Conservation (phyloP, 495 filamentous ascomycete species). For the Daldinia vernicosa region DNA sequence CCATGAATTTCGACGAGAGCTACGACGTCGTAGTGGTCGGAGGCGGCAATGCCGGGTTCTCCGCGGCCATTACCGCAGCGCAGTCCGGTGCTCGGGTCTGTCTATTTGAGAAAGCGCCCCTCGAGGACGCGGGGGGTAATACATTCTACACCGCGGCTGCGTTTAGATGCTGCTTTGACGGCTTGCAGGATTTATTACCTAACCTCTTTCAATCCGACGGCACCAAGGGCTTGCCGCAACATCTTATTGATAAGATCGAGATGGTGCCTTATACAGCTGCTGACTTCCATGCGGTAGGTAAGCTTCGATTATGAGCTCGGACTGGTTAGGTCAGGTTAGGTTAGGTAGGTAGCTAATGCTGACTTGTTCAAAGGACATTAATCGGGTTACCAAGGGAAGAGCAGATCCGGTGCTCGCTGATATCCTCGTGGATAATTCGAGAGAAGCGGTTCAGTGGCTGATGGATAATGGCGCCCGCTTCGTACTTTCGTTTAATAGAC, state of each 20-base stretch:
- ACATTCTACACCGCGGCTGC: conserved; percentile 67
- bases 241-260: conserved; percentile 55
- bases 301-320: neutral
- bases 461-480: conserved; percentile 61
- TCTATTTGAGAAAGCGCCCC: conserved; percentile 63
- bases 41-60: conserved; percentile 68
- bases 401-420: conserved; percentile 55
- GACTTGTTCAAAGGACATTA: conserved; percentile 51
- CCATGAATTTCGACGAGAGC: conserved; percentile 38
- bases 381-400: conserved; percentile 58
- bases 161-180: conserved; percentile 59
- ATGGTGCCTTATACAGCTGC: conserved; percentile 44
- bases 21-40: conserved; percentile 65
- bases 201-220: conserved; percentile 42
- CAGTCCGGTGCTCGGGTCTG: conserved; percentile 53
- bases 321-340: neutral
- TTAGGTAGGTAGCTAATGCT: neutral
- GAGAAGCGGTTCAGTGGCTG: conserved; percentile 64
- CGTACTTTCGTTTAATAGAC: conserved; percentile 67
- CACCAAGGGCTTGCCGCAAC: conserved; percentile 50
- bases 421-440: conserved; percentile 58
- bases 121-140: conserved; percentile 65
- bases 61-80: conserved; percentile 59
- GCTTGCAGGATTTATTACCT: conserved; percentile 56
- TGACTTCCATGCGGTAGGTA: conserved; percentile 42